Percentiles rank a stretch among this genome's conserved stretches.
These are phyloP conservation scores for Wickerhamomyces xylosicus DNA, from an alignment of 805 yeast genomes.

Conservation along the genomic window DNA sequence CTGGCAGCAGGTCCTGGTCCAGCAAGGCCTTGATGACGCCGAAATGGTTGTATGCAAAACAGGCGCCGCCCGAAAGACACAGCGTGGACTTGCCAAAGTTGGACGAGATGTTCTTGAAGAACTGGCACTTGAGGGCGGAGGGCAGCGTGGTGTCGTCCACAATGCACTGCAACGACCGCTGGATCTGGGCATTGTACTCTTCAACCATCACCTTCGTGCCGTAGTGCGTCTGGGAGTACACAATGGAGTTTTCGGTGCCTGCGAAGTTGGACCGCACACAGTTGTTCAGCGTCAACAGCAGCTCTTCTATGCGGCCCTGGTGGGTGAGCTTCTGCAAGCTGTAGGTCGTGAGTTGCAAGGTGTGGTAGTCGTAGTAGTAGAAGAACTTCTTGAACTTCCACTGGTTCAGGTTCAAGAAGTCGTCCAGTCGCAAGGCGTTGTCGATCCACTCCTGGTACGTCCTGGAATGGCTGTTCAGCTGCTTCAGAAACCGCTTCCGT, in stretches of 20 bases:
- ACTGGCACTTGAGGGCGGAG: constrained; percentile 30
- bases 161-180: constrained; percentile 34
- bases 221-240: constrained; percentile 65
- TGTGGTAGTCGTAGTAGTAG: constrained; percentile 58
- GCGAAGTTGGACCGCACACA: constrained; percentile 69
- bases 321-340: constrained; percentile 26
- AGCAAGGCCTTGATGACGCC: constrained; percentile 66
- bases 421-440: constrained; percentile 49
- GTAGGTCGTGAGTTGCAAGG: constrained; percentile 37
- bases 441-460: constrained; percentile 53
- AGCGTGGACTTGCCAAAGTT: constrained; percentile 67
- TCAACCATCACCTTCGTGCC: constrained; percentile 61
- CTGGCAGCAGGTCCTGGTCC: constrained; percentile 57
- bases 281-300: constrained; percentile 48
- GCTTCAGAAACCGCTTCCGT: constrained; percentile 36
- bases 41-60: constrained; percentile 68
- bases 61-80: constrained; percentile 72
- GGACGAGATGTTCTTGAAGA: constrained; percentile 48
- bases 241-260: constrained; percentile 61
- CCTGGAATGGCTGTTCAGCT: constrained; percentile 35
- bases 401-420: constrained; percentile 42
- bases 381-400: constrained; percentile 58
- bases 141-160: constrained; percentile 28
- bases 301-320: constrained; percentile 26
- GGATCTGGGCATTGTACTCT: constrained; percentile 43